A percentile compares a stretch with the other conserved stretches of the same genome.
Evolutionary conservation across 164 flowering plant species (phyloP).

Genomic region (Warburgia ugandensis): DNA sequence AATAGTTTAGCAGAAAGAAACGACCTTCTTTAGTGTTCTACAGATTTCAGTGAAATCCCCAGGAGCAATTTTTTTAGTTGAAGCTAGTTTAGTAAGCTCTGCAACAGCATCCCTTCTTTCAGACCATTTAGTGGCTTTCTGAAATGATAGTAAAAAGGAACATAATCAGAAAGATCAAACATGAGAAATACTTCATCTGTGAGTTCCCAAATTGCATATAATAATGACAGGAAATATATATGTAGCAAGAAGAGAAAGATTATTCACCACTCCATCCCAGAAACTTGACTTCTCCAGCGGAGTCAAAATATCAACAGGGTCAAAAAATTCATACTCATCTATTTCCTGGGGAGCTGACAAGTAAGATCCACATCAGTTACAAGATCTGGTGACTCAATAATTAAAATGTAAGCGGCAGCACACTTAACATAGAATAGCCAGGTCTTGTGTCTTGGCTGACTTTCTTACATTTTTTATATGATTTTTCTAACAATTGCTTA

Average conservation of each 20-base stretch:
- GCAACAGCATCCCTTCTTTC: conserved; percentile 96
- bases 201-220: too few relatives aligned
- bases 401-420: too few relatives aligned
- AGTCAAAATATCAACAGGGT: conserved; percentile 94
- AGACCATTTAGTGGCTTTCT: conserved; percentile 99
- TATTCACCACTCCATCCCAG: conserved; percentile 99
- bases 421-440: too few relatives aligned
- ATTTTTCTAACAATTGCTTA: too few relatives aligned
- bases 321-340: conserved; percentile 96
- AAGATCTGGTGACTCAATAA: too few relatives aligned
- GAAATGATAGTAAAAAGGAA: conserved; percentile 6
- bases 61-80: conserved; percentile 83
- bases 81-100: conserved; percentile 89
- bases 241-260: not conserved
- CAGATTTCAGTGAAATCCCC: conserved; percentile 94
- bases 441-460: too few relatives aligned
- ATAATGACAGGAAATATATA: not conserved
- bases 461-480: too few relatives aligned
- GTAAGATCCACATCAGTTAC: conserved; percentile 7
- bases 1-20: not conserved
- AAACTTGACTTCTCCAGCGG: conserved; percentile 95
- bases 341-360: conserved; percentile 85
- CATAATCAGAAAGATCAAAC: not conserved
- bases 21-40: conserved; percentile 87
- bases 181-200: not conserved